A percentile compares a stretch with the other conserved stretches of the same genome.
These are phyloP conservation scores for Pisolithus marmoratus DNA, from an alignment of 768 basidiomycete species.

Conservation along the genomic window DNA sequence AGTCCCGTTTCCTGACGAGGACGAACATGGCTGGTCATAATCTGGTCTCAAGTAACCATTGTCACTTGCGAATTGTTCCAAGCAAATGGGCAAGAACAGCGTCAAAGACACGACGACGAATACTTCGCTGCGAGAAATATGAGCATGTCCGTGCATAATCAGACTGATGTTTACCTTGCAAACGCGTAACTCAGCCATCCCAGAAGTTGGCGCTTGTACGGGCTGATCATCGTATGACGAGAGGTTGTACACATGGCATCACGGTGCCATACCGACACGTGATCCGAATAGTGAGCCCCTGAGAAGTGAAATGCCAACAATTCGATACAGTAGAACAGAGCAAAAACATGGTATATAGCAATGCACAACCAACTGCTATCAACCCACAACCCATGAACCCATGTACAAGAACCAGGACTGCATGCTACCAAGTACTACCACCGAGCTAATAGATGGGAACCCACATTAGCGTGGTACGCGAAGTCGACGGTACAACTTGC, in stretches of 20 bases:
- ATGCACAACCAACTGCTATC: too few species aligned
- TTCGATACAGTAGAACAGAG: too few species aligned
- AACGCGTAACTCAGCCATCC: constrained; percentile 87
- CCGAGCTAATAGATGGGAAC: too few species aligned
- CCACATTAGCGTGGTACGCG: too few species aligned
- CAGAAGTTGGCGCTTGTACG: constrained; percentile 34
- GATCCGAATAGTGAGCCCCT: too few species aligned
- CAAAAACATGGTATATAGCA: too few species aligned
- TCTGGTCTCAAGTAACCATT: constrained; percentile 78
- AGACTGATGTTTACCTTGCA: constrained; percentile 48
- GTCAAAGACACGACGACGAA: constrained; percentile 80
- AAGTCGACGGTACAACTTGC: constrained; percentile 25
- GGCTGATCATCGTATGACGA: constrained; percentile 5
- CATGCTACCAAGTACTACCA: too few species aligned
- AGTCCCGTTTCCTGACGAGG: constrained; percentile 7
- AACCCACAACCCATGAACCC: too few species aligned
- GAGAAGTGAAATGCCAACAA: too few species aligned
- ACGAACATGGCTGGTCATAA: constrained; percentile 50
- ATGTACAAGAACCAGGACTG: too few species aligned
- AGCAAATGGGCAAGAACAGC: constrained; percentile 75
- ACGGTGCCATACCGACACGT: too few species aligned
- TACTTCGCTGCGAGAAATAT: constrained; percentile 50
- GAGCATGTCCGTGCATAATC: not conserved
- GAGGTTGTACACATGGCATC: not conserved
- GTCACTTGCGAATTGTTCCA: constrained; percentile 87